Conservation (phyloP, 306 rosid genomes). For the Cucurbita moschata region DNA sequence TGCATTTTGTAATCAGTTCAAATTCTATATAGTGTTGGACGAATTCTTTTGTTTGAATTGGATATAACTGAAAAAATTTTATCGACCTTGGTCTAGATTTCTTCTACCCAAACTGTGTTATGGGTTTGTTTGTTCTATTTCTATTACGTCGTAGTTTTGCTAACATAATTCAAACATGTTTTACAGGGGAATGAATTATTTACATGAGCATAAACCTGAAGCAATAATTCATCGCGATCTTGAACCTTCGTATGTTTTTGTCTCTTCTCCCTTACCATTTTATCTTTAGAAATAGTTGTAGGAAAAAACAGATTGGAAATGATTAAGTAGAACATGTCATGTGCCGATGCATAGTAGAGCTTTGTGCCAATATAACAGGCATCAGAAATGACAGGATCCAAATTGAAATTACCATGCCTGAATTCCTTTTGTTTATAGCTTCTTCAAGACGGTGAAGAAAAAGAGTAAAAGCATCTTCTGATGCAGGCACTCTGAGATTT, state of each 20-base stretch:
- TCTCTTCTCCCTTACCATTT: neutral
- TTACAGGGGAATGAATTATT: conserved; percentile 81
- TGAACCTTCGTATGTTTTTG: conserved; percentile 81
- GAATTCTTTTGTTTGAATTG: neutral
- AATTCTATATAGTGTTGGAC: neutral
- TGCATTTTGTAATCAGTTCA: neutral
- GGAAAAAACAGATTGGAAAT: neutral
- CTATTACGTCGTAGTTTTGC: neutral
- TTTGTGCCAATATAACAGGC: neutral
- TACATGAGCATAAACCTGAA: conserved; percentile 89
- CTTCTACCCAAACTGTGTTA: neutral
- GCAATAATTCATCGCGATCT: conserved; percentile 97
- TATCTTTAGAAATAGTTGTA: neutral
- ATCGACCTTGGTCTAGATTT: neutral
- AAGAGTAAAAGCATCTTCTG: neutral
- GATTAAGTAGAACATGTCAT: neutral
- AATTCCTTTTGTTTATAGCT: neutral
- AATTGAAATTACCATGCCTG: neutral
- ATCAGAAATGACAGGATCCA: neutral
- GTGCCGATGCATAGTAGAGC: neutral
- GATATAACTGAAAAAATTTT: neutral
- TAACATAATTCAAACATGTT: neutral
- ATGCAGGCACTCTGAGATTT: neutral
- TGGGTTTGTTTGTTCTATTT: neutral
- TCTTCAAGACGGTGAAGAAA: neutral